Conservation (phyloP, 2,329 filamentous ascomycete genomes). For the Fusarium nisikadoi region DNA sequence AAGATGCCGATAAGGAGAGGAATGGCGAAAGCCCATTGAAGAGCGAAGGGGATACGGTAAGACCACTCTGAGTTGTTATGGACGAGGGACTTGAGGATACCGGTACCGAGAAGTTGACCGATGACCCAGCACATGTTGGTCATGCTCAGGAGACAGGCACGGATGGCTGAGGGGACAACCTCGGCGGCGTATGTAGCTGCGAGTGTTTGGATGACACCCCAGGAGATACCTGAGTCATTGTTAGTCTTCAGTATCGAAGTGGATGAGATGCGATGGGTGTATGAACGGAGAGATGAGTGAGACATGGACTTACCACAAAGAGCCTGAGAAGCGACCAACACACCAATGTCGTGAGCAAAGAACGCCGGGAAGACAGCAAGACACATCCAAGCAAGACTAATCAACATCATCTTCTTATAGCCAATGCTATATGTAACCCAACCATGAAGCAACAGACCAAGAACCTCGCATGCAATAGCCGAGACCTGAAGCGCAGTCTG, state of each 20-base stretch:
- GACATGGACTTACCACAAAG: slow-evolving; percentile 38
- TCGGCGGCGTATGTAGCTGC: slow-evolving; percentile 54
- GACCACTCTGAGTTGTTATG: slow-evolving; percentile 43
- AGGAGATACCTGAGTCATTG: slow-evolving; percentile 42
- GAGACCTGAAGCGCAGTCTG: slow-evolving; percentile 14
- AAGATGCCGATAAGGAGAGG: slow-evolving; percentile 49
- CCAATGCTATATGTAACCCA: slow-evolving; percentile 51
- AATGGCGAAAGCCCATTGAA: slow-evolving; percentile 55
- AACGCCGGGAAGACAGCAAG: slow-evolving; percentile 53
- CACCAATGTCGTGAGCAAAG: slow-evolving; percentile 47
- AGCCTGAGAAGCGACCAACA: slow-evolving; percentile 49
- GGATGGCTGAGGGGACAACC: slow-evolving; percentile 44
- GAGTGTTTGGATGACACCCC: slow-evolving; percentile 50
- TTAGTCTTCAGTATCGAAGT: neutral
- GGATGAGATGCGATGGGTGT: accelerated
- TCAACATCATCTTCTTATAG: slow-evolving; percentile 53
- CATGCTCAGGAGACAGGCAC: slow-evolving; percentile 51
- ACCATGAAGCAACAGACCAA: slow-evolving; percentile 56
- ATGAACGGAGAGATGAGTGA: neutral
- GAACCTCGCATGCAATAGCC: slow-evolving; percentile 20
- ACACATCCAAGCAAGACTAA: slow-evolving; percentile 48
- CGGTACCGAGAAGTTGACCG: slow-evolving; percentile 52
- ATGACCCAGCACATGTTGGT: slow-evolving; percentile 57
- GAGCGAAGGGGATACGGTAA: slow-evolving; percentile 49
- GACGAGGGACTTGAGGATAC: slow-evolving; percentile 48